These are phyloP conservation scores for Phytophthora citricola DNA, from an alignment of 352 stramenopile genomes.

Conservation along the genomic window DNA sequence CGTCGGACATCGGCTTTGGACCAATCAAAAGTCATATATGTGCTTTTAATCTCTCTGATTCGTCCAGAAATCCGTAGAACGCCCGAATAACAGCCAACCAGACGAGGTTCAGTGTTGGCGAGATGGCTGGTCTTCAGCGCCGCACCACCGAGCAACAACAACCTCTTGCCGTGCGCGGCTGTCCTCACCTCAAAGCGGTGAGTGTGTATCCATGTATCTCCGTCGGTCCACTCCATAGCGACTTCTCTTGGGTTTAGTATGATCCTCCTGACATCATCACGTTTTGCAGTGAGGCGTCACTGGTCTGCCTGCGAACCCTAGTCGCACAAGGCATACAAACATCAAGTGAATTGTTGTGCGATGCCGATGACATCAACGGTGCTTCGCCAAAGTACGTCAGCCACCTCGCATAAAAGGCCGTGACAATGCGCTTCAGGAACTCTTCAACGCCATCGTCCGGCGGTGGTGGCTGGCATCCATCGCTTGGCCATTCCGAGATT, in stretches of 20 bases:
- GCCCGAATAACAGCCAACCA: constrained; percentile 13
- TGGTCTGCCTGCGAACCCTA: background rate
- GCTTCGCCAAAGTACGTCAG: constrained; percentile 47
- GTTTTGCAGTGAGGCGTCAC: constrained; percentile 37
- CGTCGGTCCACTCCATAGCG: constrained; percentile 6
- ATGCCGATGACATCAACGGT: constrained; percentile 43
- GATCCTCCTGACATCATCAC: constrained; percentile 43
- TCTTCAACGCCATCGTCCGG: constrained; percentile 9
- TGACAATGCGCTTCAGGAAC: constrained; percentile 18
- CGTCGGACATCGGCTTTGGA: constrained; percentile 2
- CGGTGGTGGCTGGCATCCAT: constrained; percentile 19
- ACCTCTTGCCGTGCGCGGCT: background rate
- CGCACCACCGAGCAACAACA: constrained; percentile 9
- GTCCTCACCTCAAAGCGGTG: background rate
- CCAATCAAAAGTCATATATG: constrained; percentile 6
- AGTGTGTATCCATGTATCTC: constrained; percentile 19
- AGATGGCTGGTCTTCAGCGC: constrained; percentile 26
- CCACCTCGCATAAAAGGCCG: constrained; percentile 11
- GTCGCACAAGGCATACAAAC: constrained; percentile 28
- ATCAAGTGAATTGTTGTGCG: constrained; percentile 14
- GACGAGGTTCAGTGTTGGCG: background rate
- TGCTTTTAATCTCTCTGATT: background rate
- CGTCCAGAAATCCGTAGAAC: constrained; percentile 10
- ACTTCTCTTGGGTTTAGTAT: constrained; percentile 21
- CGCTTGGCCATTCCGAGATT: constrained; percentile 36